A percentile compares a stretch with the other conserved stretches of the same genome.
Conservation (phyloP, 441 rosid genomes). For the Corymbia calophylla region DNA sequence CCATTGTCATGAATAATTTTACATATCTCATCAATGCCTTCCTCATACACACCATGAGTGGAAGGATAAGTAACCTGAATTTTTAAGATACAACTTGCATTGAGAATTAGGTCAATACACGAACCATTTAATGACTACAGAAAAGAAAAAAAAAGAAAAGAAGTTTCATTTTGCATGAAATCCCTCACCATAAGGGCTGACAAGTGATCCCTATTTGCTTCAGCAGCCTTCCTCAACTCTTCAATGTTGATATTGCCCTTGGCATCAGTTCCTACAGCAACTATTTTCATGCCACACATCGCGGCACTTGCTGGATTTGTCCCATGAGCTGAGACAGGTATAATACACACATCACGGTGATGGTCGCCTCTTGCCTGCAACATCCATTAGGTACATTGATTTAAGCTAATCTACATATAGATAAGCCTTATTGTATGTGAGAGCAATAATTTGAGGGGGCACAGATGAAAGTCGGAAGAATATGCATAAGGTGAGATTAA, state of each 20-base stretch:
- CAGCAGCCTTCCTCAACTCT: constrained; percentile 87
- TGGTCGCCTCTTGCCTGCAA: constrained; percentile 93
- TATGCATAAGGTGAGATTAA: neutral
- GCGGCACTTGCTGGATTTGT: constrained; percentile 99
- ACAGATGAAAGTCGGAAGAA: neutral
- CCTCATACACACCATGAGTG: constrained; percentile 94
- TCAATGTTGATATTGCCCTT: constrained; percentile 94
- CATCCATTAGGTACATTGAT: neutral
- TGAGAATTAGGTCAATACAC: neutral
- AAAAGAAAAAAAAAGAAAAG: neutral
- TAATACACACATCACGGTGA: constrained; percentile 91
- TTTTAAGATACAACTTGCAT: constrained; percentile 1
- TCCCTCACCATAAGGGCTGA: constrained; percentile 81
- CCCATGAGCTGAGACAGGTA: constrained; percentile 97
- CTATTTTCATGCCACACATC: constrained; percentile 98
- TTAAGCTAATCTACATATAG: neutral
- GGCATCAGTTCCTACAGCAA: constrained; percentile 89
- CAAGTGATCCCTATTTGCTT: constrained; percentile 75
- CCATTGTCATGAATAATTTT: constrained; percentile 90
- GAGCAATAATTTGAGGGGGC: neutral
- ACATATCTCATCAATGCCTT: constrained; percentile 91
- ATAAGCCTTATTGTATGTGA: neutral
- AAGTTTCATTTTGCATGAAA: neutral
- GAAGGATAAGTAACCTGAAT: constrained; percentile 93
- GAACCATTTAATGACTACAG: neutral